Evolutionary conservation across 2,329 filamentous ascomycete genomes (phyloP).

Genomic region (Dissoconium aciculare): DNA sequence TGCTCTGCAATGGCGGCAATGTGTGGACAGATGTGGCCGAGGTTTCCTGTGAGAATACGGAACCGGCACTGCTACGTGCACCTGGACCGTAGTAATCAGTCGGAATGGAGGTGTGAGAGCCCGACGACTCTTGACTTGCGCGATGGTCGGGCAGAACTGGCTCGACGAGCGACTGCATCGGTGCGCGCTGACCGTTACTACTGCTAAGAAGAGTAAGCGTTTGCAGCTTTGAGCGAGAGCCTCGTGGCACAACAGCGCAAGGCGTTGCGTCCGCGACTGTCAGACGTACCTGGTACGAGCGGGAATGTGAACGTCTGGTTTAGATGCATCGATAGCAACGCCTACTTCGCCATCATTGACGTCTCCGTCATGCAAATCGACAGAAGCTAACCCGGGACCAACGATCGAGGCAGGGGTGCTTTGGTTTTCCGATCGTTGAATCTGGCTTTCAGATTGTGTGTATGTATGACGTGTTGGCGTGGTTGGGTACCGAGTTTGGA

Average conservation of each 20-base stretch:
- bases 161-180: no score
- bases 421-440: slow-evolving; percentile 6
- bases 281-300: slow-evolving; percentile 15
- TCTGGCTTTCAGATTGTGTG: slow-evolving; percentile 7
- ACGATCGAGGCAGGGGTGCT: no score
- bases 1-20: slow-evolving; percentile 31
- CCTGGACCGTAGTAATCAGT: slow-evolving; percentile 14
- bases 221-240: no score
- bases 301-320: slow-evolving; percentile 13
- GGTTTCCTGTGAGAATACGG: slow-evolving; percentile 24
- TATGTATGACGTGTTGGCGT: slow-evolving; percentile 6
- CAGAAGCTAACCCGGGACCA: no score
- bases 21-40: slow-evolving; percentile 23
- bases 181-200: no score
- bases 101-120: no score
- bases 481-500: slow-evolving; percentile 13
- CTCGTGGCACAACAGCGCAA: no score
- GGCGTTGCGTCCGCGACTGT: no score
- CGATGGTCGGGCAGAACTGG: no score
- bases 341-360: slow-evolving; percentile 7
- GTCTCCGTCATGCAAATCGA: no score
- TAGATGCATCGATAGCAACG: slow-evolving; percentile 7
- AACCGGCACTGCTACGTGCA: slow-evolving; percentile 23
- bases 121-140: no score
- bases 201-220: no score